Evolutionary conservation across 2,329 filamentous ascomycete species (phyloP), one percentile per base, ranked within the genome.

Genomic region (Neonectria neomacrospora): DNA sequence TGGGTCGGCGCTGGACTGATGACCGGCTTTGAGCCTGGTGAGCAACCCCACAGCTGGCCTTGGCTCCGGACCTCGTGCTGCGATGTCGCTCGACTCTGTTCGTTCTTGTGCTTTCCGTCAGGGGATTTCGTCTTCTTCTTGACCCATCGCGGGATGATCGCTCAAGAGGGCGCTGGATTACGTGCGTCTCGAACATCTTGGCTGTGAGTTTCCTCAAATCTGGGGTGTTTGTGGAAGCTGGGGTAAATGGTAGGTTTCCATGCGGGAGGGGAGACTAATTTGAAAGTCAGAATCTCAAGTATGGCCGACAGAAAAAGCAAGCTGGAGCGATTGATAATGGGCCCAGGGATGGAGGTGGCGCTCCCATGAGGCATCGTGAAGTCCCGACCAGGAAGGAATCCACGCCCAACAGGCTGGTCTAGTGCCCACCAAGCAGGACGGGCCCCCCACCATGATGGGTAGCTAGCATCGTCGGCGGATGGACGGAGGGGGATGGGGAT

Each of bases 281-380:
- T 50, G 37, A 58, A 60, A 55, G 34, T 53, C n/a, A 45, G 32
- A 37, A 41, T 22, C 61, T 39, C 54, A 58, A 53, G 32, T 55
- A 65, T 53, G 56, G 63, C 64, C 64, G 64, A 63, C 56, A 53
- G 58, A 34, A 65, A 61, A 61, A 61, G 48, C 28, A 60, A 57
- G 16, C 26, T 28, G 30, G 45, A 58, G 44, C 34, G 59, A 54
- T 62, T 60, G 60, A 60, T 51, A 66, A 61, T 63, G 48, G 56
- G 53, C 53, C 28, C 56, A 14, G 32, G 50, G 44, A 61, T 52
- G 61, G 63, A 63, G 54, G 60, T 44, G 64, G 66, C 54, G 59
- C 51, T 23, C 44, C 56, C 50, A 48, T 70, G 70, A 72, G 62
- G 70, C 64, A 73, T 72, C 70, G 69, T 71, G 66, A 68, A 68